Percentiles rank a stretch among this genome's conserved stretches.
Evolutionary conservation across 2,329 filamentous ascomycete species (phyloP).

Genomic region (Neofusicoccum laricinum): DNA sequence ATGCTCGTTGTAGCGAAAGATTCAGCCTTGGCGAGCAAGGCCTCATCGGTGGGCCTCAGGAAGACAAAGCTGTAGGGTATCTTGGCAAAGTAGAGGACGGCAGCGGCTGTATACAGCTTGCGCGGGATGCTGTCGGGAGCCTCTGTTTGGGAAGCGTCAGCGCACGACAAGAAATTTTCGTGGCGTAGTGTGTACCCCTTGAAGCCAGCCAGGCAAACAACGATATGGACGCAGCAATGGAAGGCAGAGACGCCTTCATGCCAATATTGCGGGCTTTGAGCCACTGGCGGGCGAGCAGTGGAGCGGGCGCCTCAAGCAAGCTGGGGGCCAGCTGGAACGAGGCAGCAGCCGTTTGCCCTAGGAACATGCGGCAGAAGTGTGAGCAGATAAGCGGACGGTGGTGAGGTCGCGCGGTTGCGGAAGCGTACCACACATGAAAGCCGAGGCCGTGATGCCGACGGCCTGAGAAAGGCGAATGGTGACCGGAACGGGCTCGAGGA

Average conservation of each 20-base stretch:
- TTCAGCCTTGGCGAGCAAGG: conserved; percentile 46
- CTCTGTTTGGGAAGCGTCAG: conserved; percentile 10
- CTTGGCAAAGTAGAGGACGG: conserved; percentile 43
- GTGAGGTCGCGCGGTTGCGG: not conserved
- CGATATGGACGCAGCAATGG: conserved; percentile 35
- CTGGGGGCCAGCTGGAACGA: conserved; percentile 51
- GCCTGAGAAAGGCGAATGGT: conserved; percentile 49
- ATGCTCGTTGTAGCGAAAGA: conserved; percentile 22
- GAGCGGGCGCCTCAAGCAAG: conserved; percentile 54
- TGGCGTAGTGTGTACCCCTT: conserved; percentile 25
- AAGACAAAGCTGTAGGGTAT: conserved; percentile 53
- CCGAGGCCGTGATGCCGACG: conserved; percentile 51
- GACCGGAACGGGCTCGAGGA: conserved; percentile 23
- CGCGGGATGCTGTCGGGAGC: conserved; percentile 33
- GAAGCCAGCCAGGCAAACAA: conserved; percentile 49
- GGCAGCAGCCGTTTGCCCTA: conserved; percentile 33
- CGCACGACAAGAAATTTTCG: not conserved
- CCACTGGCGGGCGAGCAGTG: conserved; percentile 58
- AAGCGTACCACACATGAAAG: conserved; percentile 42
- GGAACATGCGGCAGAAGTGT: not conserved
- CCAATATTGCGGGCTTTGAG: conserved; percentile 41
- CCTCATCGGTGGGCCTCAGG: conserved; percentile 48
- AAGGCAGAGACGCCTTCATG: conserved; percentile 24
- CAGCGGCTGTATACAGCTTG: conserved; percentile 48
- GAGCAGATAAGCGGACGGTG: not conserved